These are phyloP conservation scores for Mikania micrantha DNA, from an alignment of 129 eudicot species.

Conservation along the genomic window DNA sequence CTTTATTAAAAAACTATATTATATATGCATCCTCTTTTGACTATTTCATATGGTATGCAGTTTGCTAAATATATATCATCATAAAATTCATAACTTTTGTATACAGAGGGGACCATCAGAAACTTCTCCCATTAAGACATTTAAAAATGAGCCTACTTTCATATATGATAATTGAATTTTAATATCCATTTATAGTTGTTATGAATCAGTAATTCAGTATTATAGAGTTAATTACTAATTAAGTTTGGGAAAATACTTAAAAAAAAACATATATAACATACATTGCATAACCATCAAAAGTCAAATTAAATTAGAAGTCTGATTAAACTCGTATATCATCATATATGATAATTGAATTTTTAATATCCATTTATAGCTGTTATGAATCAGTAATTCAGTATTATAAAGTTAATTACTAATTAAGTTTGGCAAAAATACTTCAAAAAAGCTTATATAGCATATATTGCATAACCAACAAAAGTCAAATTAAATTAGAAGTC, in stretches of 20 bases:
- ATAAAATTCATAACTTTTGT: not conserved
- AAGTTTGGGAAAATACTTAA: not conserved
- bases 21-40: not conserved
- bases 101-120: not conserved
- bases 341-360: not conserved
- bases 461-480: too few relatives aligned
- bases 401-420: too few relatives aligned
- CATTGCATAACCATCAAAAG: not conserved
- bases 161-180: not conserved
- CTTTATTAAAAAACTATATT: not conserved
- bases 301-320: too few relatives aligned
- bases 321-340: too few relatives aligned
- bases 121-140: not conserved
- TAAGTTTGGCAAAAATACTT: not conserved
- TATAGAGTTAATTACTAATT: not conserved
- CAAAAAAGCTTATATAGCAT: not conserved
- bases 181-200: not conserved
- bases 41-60: not conserved
- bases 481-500: not conserved
- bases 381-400: not conserved
- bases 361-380: not conserved
- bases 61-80: not conserved
- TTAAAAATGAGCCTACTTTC: not conserved
- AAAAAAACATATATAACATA: not conserved
- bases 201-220: not conserved